Evolutionary conservation across 1,284 basidiomycete genomes (phyloP).

Genomic region (Pseudozyma flocculosa): DNA sequence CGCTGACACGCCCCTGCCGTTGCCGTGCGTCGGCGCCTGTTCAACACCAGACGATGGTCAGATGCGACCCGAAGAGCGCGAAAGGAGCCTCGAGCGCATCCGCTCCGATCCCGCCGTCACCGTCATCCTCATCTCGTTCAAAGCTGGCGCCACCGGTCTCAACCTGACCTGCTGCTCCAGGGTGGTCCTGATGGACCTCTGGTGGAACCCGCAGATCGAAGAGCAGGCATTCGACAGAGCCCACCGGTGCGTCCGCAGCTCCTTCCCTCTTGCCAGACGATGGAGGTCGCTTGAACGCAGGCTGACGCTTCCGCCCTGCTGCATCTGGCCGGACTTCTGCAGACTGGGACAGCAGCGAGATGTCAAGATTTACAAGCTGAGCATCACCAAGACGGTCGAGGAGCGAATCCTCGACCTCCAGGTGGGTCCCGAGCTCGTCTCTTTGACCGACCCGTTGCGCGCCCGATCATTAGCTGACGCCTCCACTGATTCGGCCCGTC

Average conservation of each 20-base stretch:
- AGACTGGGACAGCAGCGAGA: slow-evolving; percentile 77
- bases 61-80: slow-evolving; percentile 75
- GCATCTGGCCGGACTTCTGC: too few relatives aligned
- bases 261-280: too few relatives aligned
- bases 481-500: too few relatives aligned
- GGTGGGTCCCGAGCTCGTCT: slow-evolving; percentile 5
- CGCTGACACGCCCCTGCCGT: too few relatives aligned
- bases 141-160: slow-evolving; percentile 89
- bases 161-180: slow-evolving; percentile 94
- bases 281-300: too few relatives aligned
- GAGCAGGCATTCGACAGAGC: slow-evolving; percentile 94
- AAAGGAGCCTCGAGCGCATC: slow-evolving; percentile 73
- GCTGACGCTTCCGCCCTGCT: too few relatives aligned
- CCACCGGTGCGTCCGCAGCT: slow-evolving; percentile 64
- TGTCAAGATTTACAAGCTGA: slow-evolving; percentile 91
- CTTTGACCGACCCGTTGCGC: too few relatives aligned
- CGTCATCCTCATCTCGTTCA: slow-evolving; percentile 93
- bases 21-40: too few relatives aligned
- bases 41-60: slow-evolving; percentile 85
- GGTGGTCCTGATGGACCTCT: slow-evolving; percentile 86
- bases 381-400: slow-evolving; percentile 83
- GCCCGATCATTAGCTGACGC: too few relatives aligned
- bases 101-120: slow-evolving; percentile 65
- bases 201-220: slow-evolving; percentile 69
- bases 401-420: slow-evolving; percentile 75